A percentile compares a stretch with the other conserved stretches of the same genome.
These are phyloP conservation scores for Kodamaea jinghongensis DNA, from an alignment of 805 yeast genomes.

Conservation along the genomic window DNA sequence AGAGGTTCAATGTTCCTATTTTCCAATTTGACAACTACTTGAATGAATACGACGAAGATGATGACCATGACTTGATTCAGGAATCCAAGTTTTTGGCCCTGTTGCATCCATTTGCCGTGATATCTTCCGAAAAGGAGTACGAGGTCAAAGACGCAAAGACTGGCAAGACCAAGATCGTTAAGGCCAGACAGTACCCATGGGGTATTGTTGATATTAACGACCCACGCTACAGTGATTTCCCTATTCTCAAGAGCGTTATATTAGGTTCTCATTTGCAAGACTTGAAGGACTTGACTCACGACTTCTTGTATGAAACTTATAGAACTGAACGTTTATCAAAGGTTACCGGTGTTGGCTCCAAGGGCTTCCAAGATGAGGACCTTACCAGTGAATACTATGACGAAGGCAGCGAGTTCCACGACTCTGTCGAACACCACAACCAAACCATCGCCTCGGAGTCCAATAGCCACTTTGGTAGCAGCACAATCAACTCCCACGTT, in stretches of 20 bases:
- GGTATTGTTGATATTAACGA: slow-evolving; percentile 58
- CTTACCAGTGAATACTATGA: slow-evolving; percentile 17
- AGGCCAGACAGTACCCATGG: slow-evolving; percentile 76
- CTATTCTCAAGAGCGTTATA: slow-evolving; percentile 61
- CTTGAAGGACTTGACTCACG: slow-evolving; percentile 77
- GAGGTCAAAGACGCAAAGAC: slow-evolving; percentile 39
- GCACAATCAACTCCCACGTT: slow-evolving; percentile 13
- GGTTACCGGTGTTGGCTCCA: slow-evolving; percentile 42
- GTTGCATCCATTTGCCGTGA: slow-evolving; percentile 74
- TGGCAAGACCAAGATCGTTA: slow-evolving; percentile 45
- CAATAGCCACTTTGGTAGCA: slow-evolving; percentile 8
- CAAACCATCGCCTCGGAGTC: slow-evolving; percentile 7
- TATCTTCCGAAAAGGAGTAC: slow-evolving; percentile 60
- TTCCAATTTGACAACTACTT: slow-evolving; percentile 63
- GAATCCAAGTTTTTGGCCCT: slow-evolving; percentile 61
- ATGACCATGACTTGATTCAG: slow-evolving; percentile 67
- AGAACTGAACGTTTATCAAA: slow-evolving; percentile 72
- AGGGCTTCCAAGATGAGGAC: slow-evolving; percentile 9
- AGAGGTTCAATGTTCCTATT: slow-evolving; percentile 66
- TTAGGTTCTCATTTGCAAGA: slow-evolving; percentile 84
- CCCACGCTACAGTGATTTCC: slow-evolving; percentile 51
- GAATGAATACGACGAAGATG: slow-evolving; percentile 58
- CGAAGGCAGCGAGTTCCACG: slow-evolving; percentile 17
- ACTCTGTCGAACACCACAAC: slow-evolving; percentile 21
- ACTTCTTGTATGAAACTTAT: slow-evolving; percentile 70